phyloP scores from a whole-genome alignment of 2,329 filamentous ascomycete genomes.

The Mollisiaceae sp. region DNA sequence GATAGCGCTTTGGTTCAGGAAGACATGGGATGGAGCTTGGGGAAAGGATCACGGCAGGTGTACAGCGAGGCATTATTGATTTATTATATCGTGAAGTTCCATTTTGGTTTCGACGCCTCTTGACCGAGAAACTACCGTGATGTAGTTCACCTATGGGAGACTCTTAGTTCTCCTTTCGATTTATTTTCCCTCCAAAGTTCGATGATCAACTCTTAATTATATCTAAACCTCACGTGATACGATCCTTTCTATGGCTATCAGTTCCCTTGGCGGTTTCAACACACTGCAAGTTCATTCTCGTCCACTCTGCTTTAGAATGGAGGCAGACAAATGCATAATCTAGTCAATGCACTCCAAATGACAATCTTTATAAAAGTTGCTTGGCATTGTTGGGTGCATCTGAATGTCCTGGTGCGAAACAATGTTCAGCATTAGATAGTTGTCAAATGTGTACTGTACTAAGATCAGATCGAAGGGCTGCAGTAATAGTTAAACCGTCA shows the following conservation, averaged over 20 bases:
- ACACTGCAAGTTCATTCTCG: slow-evolving; percentile 60
- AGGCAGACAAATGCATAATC: neutral
- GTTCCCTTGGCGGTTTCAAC: slow-evolving; percentile 58
- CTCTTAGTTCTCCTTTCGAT: neutral
- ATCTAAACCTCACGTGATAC: too few species aligned
- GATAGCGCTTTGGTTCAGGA: neutral
- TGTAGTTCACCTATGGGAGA: neutral
- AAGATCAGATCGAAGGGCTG: too few species aligned
- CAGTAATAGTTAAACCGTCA: too few species aligned
- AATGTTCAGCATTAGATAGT: too few species aligned
- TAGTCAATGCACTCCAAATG: slow-evolving; percentile 47
- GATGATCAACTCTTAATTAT: too few species aligned
- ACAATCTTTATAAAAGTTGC: slow-evolving; percentile 56
- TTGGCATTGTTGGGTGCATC: too few species aligned
- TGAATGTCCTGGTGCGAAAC: too few species aligned
- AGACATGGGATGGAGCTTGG: neutral
- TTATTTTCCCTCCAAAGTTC: neutral
- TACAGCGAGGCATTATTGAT: neutral
- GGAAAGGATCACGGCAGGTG: neutral
- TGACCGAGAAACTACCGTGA: neutral
- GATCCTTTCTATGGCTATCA: slow-evolving; percentile 45
- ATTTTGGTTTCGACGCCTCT: neutral
- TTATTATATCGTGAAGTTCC: neutral
- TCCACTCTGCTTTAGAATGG: slow-evolving; percentile 1
- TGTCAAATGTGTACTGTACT: too few species aligned